Conservation (phyloP, 352 stramenopile genomes). For the Plasmopara halstedii region DNA sequence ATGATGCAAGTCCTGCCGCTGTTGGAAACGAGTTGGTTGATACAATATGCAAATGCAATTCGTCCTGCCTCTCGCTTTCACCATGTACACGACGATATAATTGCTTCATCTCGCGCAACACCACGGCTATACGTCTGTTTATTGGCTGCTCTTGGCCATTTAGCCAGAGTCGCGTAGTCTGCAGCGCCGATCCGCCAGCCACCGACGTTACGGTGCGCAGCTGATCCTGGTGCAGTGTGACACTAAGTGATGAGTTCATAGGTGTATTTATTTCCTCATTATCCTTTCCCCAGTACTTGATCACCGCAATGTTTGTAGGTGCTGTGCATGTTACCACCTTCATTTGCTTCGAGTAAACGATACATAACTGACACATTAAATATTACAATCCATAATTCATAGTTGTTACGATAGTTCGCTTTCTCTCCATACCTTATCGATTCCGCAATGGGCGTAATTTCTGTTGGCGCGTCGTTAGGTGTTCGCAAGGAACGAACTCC, state of each 20-base stretch:
- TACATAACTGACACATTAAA: not conserved
- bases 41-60: constrained; percentile 85
- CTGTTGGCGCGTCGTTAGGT: constrained; percentile 65
- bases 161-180: constrained; percentile 91
- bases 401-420: not conserved
- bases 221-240: constrained; percentile 95
- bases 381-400: not conserved
- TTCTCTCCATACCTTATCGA: constrained; percentile 4
- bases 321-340: constrained; percentile 84
- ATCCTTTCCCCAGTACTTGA: constrained; percentile 99
- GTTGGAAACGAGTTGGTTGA: constrained; percentile 98
- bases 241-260: constrained; percentile 94
- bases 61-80: constrained; percentile 3
- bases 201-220: constrained; percentile 94
- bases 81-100: constrained; percentile 22
- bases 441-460: constrained; percentile 65
- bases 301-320: constrained; percentile 97
- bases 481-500: constrained; percentile 28
- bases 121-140: constrained; percentile 75
- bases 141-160: constrained; percentile 88
- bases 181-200: constrained; percentile 50
- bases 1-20: constrained; percentile 95
- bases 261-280: constrained; percentile 90
- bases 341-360: constrained; percentile 12
- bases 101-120: constrained; percentile 60